phyloP scores from a whole-genome alignment of 129 eudicot genomes.

The Cynara cardunculus region DNA sequence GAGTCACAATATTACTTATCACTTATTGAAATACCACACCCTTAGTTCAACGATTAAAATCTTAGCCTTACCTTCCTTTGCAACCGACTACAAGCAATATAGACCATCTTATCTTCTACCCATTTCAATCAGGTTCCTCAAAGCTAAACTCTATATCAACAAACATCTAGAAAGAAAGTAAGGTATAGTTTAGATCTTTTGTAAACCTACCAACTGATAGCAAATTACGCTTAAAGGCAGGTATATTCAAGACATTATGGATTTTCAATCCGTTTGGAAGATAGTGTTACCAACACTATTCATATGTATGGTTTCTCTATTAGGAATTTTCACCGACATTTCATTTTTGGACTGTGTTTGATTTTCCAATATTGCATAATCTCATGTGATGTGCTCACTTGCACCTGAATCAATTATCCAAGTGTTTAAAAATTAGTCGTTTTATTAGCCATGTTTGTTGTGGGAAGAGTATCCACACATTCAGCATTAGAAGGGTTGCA shows the following conservation, averaged over 20 bases:
- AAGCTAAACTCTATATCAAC: not conserved
- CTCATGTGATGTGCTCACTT: not conserved
- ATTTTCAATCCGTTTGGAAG: not conserved
- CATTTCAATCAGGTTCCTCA: not conserved
- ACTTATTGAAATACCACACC: not conserved
- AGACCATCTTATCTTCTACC: not conserved
- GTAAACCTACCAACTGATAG: too few species aligned
- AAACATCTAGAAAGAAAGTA: not conserved
- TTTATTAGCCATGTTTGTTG: not conserved
- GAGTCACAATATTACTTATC: not conserved
- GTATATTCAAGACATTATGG: not conserved
- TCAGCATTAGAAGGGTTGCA: not conserved
- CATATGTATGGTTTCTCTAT: not conserved
- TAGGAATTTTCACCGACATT: not conserved
- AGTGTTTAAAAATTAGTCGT: not conserved
- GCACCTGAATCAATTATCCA: constrained; percentile 4
- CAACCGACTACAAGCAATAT: not conserved
- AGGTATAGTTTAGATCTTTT: too few species aligned
- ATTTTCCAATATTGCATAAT: not conserved
- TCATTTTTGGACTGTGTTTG: not conserved
- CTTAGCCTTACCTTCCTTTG: not conserved
- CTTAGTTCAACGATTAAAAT: not conserved
- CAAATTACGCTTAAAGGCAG: not conserved
- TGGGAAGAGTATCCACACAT: not conserved
- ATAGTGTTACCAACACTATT: too few species aligned